Conservation (phyloP, 176 grass and related monocot genomes). For the Avena sativa region DNA sequence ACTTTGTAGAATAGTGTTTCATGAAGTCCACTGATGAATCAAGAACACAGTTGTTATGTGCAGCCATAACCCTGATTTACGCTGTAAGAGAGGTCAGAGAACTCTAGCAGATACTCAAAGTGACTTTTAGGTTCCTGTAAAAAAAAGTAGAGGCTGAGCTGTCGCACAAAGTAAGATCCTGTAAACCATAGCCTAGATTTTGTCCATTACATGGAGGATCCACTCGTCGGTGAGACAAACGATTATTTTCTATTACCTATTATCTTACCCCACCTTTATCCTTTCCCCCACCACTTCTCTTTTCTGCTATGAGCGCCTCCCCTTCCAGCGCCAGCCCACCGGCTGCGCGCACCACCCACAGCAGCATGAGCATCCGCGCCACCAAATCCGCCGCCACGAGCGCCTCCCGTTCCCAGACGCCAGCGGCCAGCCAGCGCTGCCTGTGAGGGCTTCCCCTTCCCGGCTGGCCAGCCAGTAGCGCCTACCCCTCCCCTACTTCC, state of each 20-base stretch:
- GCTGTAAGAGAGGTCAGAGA: not conserved
- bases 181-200: not conserved
- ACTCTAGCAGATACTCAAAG: not conserved
- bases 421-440: not conserved
- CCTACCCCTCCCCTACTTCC: no score
- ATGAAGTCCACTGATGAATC: not conserved
- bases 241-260: not conserved
- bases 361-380: not conserved
- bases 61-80: not conserved
- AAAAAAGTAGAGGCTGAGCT: conserved; percentile 4
- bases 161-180: not conserved
- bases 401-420: no score
- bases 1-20: not conserved
- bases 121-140: not conserved
- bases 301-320: not conserved
- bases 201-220: not conserved
- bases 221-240: not conserved
- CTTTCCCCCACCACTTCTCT: not conserved
- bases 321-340: not conserved
- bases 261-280: not conserved
- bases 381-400: not conserved
- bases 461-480: not conserved
- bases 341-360: not conserved
- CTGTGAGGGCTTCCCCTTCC: not conserved
- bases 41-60: conserved; percentile 14